Evolutionary conservation across 176 grass and related monocot genomes (phyloP), one percentile per base, ranked within the genome.

Genomic region (Ensete glaucum): DNA sequence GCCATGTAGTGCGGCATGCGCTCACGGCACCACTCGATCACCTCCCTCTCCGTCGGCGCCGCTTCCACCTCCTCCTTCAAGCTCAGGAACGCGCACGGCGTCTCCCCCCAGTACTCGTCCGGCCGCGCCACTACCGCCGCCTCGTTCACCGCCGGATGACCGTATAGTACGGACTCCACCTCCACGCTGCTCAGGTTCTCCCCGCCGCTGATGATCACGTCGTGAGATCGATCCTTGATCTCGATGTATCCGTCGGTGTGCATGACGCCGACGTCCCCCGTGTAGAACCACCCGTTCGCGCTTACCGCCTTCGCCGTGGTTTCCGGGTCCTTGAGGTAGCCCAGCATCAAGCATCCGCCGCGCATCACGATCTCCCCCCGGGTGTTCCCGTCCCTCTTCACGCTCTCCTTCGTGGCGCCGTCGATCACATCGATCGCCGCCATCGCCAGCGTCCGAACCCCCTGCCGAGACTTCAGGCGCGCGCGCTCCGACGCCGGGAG

Each of bases 141-240:
- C 80, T 90, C 87, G 71, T 80, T 88, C 79, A 90, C 87, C 3
- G 82, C 76, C 5, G 93, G 93, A 50, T 93, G 90, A 0, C 63
- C 79, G 79, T 93, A 97, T 8, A 97, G 78, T 13, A 93, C 48
- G 0, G 87, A 85, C 79, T 97, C 93, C 3, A 97, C 87, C 85
- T 97, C 93, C 15, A 97, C 90, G 76, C 90, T 93, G 82, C 89
- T 92, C 66, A 97, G 85, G 84, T 93, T 97, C 87, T 97, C 93
- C 6, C 93, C 93, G 53, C 85, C 87, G 49, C 80, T 90, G 80
- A 97, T 97, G 80, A 97, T 93, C 76, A 97, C 90, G 82, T 97
- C 93, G 79, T 97, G 93, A 9, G 87, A 97, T 9, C 93, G 58
- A 76, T 93, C 93, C 0, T 87, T 89, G 77, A 97, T 90, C 77